Evolutionary conservation across 345 rosid genomes (phyloP).

Genomic region (Linum usitatissimum): DNA sequence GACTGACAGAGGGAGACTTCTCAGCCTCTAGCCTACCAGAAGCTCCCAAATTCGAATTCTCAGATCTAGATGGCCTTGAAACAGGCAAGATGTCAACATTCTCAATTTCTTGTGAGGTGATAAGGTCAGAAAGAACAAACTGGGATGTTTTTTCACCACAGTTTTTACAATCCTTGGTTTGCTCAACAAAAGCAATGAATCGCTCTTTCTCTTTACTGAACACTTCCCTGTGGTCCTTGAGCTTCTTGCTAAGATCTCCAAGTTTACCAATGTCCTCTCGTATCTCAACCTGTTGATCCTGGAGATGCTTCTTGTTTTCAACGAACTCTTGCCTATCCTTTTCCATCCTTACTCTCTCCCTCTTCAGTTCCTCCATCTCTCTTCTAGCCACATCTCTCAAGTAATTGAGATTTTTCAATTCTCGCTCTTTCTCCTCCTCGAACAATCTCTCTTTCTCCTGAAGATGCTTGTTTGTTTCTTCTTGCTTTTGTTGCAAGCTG

Average conservation of each 20-base stretch:
- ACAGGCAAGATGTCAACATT: slow-evolving; percentile 33
- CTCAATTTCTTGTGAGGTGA: slow-evolving; percentile 43
- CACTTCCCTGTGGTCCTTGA: slow-evolving; percentile 74
- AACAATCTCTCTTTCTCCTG: slow-evolving; percentile 43
- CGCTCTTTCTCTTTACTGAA: slow-evolving; percentile 69
- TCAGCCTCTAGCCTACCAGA: slow-evolving; percentile 21
- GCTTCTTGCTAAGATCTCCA: slow-evolving; percentile 53
- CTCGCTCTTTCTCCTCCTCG: slow-evolving; percentile 81
- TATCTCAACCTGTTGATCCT: slow-evolving; percentile 75
- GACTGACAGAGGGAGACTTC: slow-evolving; percentile 26
- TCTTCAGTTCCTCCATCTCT: slow-evolving; percentile 79
- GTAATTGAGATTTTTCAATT: slow-evolving; percentile 54
- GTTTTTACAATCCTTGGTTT: slow-evolving; percentile 48
- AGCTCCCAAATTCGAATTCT: slow-evolving; percentile 15
- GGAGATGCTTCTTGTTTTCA: slow-evolving; percentile 57
- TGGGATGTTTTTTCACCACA: slow-evolving; percentile 67
- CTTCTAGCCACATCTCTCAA: slow-evolving; percentile 69
- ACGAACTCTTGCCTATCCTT: slow-evolving; percentile 56
- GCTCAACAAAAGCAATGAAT: slow-evolving; percentile 66
- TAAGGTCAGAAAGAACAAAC: slow-evolving; percentile 59
- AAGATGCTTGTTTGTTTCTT: slow-evolving; percentile 55
- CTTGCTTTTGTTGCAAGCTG: slow-evolving; percentile 46
- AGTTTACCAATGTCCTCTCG: slow-evolving; percentile 79
- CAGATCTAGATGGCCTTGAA: slow-evolving; percentile 28
- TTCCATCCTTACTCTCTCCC: slow-evolving; percentile 45